Conservation (phyloP, 2,329 filamentous ascomycete species). For the Hysterium pulicare region DNA sequence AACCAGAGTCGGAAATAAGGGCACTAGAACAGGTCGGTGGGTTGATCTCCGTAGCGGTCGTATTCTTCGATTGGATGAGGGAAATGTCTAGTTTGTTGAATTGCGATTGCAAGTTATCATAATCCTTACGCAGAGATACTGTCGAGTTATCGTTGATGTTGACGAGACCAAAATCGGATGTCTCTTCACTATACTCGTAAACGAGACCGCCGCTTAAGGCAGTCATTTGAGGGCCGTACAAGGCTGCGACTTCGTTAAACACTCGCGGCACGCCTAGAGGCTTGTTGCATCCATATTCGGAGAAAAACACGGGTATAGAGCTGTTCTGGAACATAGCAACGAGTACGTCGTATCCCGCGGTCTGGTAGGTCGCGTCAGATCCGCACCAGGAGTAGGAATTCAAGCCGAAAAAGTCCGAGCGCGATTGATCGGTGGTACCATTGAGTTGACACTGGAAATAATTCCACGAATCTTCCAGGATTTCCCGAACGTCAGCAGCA, state of each 20-base stretch:
- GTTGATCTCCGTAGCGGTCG: constrained; percentile 51
- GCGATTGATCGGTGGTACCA: constrained; percentile 52
- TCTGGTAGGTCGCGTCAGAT: constrained; percentile 59
- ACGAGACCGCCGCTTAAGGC: constrained; percentile 74
- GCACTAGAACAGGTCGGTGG: constrained; percentile 63
- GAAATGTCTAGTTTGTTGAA: constrained; percentile 72
- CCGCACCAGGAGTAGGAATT: constrained; percentile 77
- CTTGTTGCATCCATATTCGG: constrained; percentile 76
- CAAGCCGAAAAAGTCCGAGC: constrained; percentile 71
- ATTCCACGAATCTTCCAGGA: constrained; percentile 71
- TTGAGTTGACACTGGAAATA: constrained; percentile 68
- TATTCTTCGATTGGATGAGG: constrained; percentile 61
- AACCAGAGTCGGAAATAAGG: constrained; percentile 64
- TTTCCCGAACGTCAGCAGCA: constrained; percentile 69
- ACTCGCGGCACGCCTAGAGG: constrained; percentile 57
- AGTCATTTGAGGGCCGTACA: constrained; percentile 71
- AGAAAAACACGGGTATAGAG: constrained; percentile 76
- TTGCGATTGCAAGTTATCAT: constrained; percentile 68
- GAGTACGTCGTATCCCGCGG: constrained; percentile 59
- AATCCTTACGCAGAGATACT: constrained; percentile 44
- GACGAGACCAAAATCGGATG: constrained; percentile 55
- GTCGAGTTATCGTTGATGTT: constrained; percentile 43
- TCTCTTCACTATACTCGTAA: constrained; percentile 76
- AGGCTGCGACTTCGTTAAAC: constrained; percentile 71
- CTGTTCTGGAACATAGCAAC: constrained; percentile 63